Conservation (phyloP, 164 flowering plant genomes). For the Annona cherimola region DNA sequence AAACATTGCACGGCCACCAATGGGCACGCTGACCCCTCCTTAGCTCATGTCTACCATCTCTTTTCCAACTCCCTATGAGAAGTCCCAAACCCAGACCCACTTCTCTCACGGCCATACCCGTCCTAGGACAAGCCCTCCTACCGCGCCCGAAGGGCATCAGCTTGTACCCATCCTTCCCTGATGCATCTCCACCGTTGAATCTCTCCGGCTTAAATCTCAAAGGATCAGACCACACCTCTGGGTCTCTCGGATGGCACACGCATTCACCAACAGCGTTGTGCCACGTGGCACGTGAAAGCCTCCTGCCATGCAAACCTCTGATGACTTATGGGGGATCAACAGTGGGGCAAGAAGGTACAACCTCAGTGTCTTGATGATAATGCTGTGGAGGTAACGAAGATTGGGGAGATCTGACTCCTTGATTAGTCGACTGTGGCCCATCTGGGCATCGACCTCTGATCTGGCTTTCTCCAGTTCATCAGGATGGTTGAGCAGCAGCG, state of each 20-base stretch:
- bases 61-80: constrained; percentile 3
- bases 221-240: constrained; percentile 38
- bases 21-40: constrained; percentile 14
- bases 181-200: constrained; percentile 23
- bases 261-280: constrained; percentile 41
- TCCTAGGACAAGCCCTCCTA: constrained; percentile 21
- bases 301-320: constrained; percentile 27
- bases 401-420: constrained; percentile 11
- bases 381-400: constrained; percentile 31
- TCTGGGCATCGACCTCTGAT: constrained; percentile 30
- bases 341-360: constrained; percentile 40
- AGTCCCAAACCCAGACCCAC: constrained; percentile 5
- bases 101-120: constrained; percentile 12
- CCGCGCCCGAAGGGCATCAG: constrained; percentile 20
- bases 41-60: constrained; percentile 7
- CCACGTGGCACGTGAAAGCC: constrained; percentile 35
- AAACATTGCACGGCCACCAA: background rate
- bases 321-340: constrained; percentile 39
- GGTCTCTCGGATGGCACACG: constrained; percentile 30
- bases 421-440: constrained; percentile 17
- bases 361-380: constrained; percentile 39
- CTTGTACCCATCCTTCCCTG: constrained; percentile 7
- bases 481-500: constrained; percentile 38
- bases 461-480: constrained; percentile 23
- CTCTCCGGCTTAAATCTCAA: constrained; percentile 47